Base-by-base conservation (phyloP, 2,329 filamentous ascomycete species). In the Amauroascus niger region DNA sequence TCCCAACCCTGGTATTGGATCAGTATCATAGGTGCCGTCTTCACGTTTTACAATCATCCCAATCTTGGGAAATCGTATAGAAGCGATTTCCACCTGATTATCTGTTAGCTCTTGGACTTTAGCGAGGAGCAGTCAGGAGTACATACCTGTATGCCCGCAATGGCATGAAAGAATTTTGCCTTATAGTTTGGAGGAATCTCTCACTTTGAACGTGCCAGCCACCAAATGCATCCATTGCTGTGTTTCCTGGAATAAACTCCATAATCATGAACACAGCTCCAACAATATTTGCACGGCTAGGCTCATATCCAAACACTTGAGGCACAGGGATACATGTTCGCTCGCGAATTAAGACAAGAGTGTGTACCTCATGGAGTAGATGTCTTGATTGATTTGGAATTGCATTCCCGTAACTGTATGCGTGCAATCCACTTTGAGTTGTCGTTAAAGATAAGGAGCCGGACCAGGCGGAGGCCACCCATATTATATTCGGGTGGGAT, bases 221-320 rank as follows among this genome's bases (percentile, higher is more conserved):
- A 6, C 28, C 28, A 6, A 6, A 5, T 30, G 24, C 50, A 58
- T 43, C 40, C 11, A 20, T 43, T 20, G 14, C 40, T 5, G 16
- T 13, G 14, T 8, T 43, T 46, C 63, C 67, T 49, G 58, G 65
- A 48, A 63, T 50, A 53, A 57, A 67, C 33, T 60, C 61, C 61
- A 69, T 65, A 18, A 69, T 53, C 3, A 66, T 62, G 51, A 63
- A 68, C 2, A 65, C 60, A 5, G 60, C 61, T 3, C 63, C 60
- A 14, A 63, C 57, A 3, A 45, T 22, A 47, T 67, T 66, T 6
- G 56, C 9, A 44, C 52, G 24, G 33, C 58, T 53, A 24, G 56
- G 11, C 48, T 63, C 59, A 49, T 57, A 64, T 5, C 57, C 61
- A 43, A 62, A 64, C n/a, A 67, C 53, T 20, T 57, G 28, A 6